Conservation (phyloP, 2,329 filamentous ascomycete genomes). For the Nothomitra cinnamomea region DNA sequence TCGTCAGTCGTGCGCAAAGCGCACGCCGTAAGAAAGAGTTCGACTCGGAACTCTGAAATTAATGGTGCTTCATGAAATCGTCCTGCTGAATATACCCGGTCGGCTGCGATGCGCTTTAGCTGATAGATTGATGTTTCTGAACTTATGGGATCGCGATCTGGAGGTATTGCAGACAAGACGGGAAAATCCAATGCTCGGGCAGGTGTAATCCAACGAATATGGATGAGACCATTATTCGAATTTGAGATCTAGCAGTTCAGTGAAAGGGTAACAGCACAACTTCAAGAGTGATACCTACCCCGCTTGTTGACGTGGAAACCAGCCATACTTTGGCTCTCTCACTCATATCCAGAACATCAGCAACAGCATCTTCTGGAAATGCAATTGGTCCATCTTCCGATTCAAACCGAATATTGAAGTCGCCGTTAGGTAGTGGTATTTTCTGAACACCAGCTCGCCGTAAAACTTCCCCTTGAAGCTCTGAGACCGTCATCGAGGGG, state of each 20-base stretch:
- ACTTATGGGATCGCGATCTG: neutral
- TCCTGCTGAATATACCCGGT: neutral
- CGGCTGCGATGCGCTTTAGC: neutral
- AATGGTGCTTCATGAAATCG: neutral
- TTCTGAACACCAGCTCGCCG: neutral
- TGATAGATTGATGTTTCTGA: neutral
- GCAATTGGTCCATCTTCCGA: neutral
- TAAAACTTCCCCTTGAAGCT: neutral
- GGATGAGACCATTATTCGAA: neutral
- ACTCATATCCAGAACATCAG: neutral
- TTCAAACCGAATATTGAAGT: neutral
- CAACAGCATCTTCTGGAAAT: neutral
- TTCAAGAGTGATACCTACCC: neutral
- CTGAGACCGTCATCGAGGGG: neutral
- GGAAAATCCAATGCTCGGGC: neutral
- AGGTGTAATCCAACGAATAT: neutral
- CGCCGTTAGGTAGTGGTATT: neutral
- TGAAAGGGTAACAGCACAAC: neutral
- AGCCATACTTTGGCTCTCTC: neutral
- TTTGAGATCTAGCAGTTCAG: neutral
- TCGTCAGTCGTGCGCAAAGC: neutral
- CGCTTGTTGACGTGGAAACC: neutral
- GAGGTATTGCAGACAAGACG: neutral
- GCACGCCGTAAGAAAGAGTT: neutral
- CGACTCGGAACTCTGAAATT: neutral